Evolutionary conservation across 2,329 filamentous ascomycete genomes (phyloP).

Genomic region (Monosporascus sp.): DNA sequence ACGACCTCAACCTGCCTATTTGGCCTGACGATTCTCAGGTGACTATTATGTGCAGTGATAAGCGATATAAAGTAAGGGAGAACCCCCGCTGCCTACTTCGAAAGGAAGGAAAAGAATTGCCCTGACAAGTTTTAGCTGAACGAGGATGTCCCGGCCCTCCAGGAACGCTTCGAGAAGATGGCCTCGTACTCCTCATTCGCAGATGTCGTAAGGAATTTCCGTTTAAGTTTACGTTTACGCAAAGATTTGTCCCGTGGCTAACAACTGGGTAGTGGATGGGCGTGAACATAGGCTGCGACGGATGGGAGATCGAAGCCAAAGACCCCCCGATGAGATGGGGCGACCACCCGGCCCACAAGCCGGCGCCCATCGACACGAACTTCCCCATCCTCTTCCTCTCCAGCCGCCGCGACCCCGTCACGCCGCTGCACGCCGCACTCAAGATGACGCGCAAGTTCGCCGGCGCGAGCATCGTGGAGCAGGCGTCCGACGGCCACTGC

Average conservation of each 20-base stretch:
- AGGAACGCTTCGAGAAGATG: conserved; percentile 23
- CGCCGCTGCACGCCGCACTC: conserved; percentile 43
- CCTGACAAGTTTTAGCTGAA: conserved; percentile 19
- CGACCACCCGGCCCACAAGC: conserved; percentile 23
- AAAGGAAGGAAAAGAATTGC: not conserved
- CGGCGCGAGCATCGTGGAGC: conserved; percentile 32
- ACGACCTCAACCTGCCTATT: conserved; percentile 14
- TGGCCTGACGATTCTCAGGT: conserved; percentile 23
- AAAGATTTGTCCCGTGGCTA: conserved; percentile 12
- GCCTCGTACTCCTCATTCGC: conserved; percentile 28
- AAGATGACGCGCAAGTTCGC: conserved; percentile 33
- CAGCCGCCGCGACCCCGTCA: conserved; percentile 55
- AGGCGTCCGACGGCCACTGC: conserved; percentile 30
- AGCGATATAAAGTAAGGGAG: conserved; percentile 19
- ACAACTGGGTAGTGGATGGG: conserved; percentile 23
- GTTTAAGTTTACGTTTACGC: too few species aligned
- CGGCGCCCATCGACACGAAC: conserved; percentile 33
- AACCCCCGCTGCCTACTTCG: not conserved
- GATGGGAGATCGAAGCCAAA: conserved; percentile 27
- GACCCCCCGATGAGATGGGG: conserved; percentile 27
- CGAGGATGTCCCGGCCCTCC: conserved; percentile 22
- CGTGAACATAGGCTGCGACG: conserved; percentile 27
- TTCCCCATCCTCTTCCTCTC: conserved; percentile 53
- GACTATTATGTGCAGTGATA: conserved; percentile 30
- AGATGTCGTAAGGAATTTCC: conserved; percentile 26